Base-by-base conservation (phyloP, 176 grass and related monocot species). In the Puya raimondii region DNA sequence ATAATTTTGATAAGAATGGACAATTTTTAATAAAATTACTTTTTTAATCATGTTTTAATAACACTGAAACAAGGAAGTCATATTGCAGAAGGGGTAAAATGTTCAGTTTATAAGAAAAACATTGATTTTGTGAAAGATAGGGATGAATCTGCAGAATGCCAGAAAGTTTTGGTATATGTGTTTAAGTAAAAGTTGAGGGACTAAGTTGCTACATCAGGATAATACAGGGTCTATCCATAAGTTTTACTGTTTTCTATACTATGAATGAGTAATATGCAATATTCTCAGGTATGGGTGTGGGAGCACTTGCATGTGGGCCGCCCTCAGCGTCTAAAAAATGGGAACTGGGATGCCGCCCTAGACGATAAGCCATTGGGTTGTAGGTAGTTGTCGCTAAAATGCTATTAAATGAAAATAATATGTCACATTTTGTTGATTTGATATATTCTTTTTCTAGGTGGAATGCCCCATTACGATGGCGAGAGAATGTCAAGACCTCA, bases 281-380 rank as follows among this genome's bases (percentile, higher is more conserved):
- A 47, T 49, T 49, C 33, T 67, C 16, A 67, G 65, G 48, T 67
- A 47, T 67, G 65, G 65, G 65, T 33, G 48, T 67, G 65, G 65
- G 65, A 67, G 65, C 65, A 67, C 26, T 47, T 67, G 12, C 65
- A 67, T 48, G 65, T 67, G 33, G 65, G 65, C 25, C 33, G 65
- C 27, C 65, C 65, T 49, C 65, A 47, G 33, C 65, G 42, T 33
- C 33, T 67, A 47, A 16, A 49, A 47, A 26, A 67, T 67, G 13
- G 16, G 33, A 12, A 67, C 10, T 26, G 29, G 33, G 65, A 67
- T 33, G 42, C 25, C 14, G 16, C 9, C 42, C 33, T 67, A 67
- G 12, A 67, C 11, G 65, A 67, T 47, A 67, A 48, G 48, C 65
- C 65, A 49, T 16, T 67, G 42, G 65, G 65, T 16, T 67, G 27